Base-by-base conservation (phyloP, 768 basidiomycete genomes). In the Lactarius pseudohatsudake region DNA sequence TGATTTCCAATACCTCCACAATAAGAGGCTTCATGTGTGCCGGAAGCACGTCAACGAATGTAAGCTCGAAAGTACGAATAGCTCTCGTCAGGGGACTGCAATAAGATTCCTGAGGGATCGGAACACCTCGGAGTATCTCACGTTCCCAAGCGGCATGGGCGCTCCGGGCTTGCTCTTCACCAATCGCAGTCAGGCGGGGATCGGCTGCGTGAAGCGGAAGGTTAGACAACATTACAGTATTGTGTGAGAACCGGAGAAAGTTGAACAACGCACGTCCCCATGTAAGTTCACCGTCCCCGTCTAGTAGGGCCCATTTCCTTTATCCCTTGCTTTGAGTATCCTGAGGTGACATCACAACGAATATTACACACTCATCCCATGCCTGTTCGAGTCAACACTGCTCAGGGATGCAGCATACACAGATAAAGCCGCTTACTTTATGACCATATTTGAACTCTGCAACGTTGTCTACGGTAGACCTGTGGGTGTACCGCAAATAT, bases 221-320 rank as follows among this genome's bases (percentile, higher is more conserved):
- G 32, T 59, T 15, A 56, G 55, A 22, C 26, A 15, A 57, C 47
- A 50, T 4, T 20, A 57, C 47, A 26, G 1, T 20, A 36, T 11
- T 18, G 41, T 36, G 41, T 36, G n/a, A 34, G 28, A 34, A 20
- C 9, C n/a, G 9, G 22, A 18, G 4, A 7, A 11, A 40, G 15
- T 40, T 15, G 38, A 40, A 50, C 18, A 18, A 71, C 70, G 55
- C 61, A 71, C 70, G 70, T 30, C 64, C 70, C 70, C 70, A 71
- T 61, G 26, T 62, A 16, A 69, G 45, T 58, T 64, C 64, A 34
- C 57, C 61, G 11, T 69, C 70, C 20, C 68, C 70, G 2, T 71
- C 28, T 16, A 69, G 30, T n/a, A 64, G 16, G 1, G 65, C 18
- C 70, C 70, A 71, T 38, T 64, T 66, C 61, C 70, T 70, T 59